Conservation (phyloP, 1,284 basidiomycete genomes). For the Lignosus rhinocerotis region DNA sequence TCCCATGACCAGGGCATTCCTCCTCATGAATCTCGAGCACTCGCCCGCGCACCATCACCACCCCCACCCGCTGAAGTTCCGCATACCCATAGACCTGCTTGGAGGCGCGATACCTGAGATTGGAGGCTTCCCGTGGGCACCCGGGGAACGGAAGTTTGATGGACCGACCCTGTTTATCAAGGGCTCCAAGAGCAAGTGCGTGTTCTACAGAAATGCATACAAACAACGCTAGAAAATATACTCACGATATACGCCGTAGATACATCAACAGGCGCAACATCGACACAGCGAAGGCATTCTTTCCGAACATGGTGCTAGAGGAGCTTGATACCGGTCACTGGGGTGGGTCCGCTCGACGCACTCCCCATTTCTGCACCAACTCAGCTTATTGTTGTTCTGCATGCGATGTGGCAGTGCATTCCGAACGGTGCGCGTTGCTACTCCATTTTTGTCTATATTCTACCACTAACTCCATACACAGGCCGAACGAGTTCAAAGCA, state of each 20-base stretch:
- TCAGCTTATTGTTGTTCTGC: not conserved
- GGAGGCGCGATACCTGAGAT: slow-evolving; percentile 61
- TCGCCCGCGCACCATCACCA: slow-evolving; percentile 30
- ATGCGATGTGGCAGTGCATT: slow-evolving; percentile 45
- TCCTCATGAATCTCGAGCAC: slow-evolving; percentile 77
- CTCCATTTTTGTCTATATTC: not conserved
- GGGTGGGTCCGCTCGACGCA: slow-evolving; percentile 44
- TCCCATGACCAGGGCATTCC: slow-evolving; percentile 68
- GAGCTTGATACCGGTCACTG: slow-evolving; percentile 66
- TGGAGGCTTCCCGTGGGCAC: slow-evolving; percentile 74
- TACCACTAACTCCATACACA: slow-evolving; percentile 18
- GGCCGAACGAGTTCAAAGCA: slow-evolving; percentile 48
- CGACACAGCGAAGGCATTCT: slow-evolving; percentile 59
- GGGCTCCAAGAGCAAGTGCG: slow-evolving; percentile 72
- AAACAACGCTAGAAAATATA: not conserved
- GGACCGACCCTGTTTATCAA: slow-evolving; percentile 77
- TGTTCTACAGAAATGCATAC: not conserved
- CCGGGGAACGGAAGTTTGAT: slow-evolving; percentile 57
- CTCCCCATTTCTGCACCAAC: not conserved
- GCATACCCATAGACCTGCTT: slow-evolving; percentile 72
- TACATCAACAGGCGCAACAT: slow-evolving; percentile 74
- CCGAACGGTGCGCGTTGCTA: slow-evolving; percentile 47
- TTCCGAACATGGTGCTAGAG: slow-evolving; percentile 61
- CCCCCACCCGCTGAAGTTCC: slow-evolving; percentile 54
- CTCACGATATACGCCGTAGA: slow-evolving; percentile 33